Conservation (phyloP, 768 basidiomycete species). For the Termitomyces titanicus region DNA sequence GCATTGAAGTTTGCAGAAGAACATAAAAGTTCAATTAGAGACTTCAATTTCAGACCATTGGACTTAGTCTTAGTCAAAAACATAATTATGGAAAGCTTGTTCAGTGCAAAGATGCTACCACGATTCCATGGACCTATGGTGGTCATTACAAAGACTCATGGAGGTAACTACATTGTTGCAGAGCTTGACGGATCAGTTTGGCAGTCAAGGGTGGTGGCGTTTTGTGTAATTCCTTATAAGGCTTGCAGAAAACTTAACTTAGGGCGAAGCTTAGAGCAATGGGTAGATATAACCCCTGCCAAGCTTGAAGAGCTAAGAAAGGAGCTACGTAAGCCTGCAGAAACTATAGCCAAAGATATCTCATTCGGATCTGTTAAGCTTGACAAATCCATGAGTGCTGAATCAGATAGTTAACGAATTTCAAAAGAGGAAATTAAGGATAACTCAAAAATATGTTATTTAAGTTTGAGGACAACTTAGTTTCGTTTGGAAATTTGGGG, state of each 20-base stretch:
- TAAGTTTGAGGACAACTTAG: too few relatives aligned
- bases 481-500: too few relatives aligned
- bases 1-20: too few relatives aligned
- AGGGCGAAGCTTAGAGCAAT: neutral
- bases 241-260: neutral
- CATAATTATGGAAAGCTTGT: too few relatives aligned
- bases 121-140: too few relatives aligned
- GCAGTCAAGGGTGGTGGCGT: neutral
- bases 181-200: neutral
- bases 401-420: too few relatives aligned
- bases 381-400: neutral
- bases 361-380: neutral
- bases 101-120: too few relatives aligned
- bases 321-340: neutral
- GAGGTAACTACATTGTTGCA: neutral
- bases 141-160: neutral
- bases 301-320: neutral
- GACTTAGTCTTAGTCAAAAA: too few relatives aligned
- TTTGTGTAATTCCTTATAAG: neutral
- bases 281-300: neutral
- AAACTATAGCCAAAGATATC: neutral
- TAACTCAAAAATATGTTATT: too few relatives aligned
- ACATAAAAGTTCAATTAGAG: too few relatives aligned
- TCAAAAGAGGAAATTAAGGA: too few relatives aligned
- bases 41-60: too few relatives aligned